Percentiles rank a stretch among this genome's conserved stretches.
Evolutionary conservation across 129 eudicot species (phyloP).

Genomic region (Arctium lappa): DNA sequence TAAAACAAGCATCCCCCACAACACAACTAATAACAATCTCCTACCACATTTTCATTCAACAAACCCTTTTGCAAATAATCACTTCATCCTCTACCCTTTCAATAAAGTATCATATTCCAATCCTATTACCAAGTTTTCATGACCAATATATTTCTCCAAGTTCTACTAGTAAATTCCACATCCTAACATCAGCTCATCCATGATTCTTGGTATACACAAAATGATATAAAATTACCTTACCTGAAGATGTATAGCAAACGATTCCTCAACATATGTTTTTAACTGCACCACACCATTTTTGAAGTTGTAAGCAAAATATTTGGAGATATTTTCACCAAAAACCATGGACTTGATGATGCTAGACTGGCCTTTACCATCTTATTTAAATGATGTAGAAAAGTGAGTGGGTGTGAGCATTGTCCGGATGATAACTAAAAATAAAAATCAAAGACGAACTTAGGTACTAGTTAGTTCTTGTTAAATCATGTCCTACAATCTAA

Average conservation of each 20-base stretch:
- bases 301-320: neutral
- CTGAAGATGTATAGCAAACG: slow-evolving; percentile 16
- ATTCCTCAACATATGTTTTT: neutral
- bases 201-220: slow-evolving; percentile 23
- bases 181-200: slow-evolving; percentile 28
- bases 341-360: slow-evolving; percentile 31
- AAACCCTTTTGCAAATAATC: slow-evolving; percentile 4
- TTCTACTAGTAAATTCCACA: neutral
- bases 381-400: neutral
- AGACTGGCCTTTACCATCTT: slow-evolving; percentile 2
- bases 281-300: neutral
- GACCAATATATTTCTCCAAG: neutral
- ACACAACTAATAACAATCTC: slow-evolving; percentile 31
- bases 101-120: neutral
- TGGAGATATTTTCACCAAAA: slow-evolving; percentile 16
- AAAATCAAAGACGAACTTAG: slow-evolving; percentile 3
- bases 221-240: slow-evolving; percentile 1
- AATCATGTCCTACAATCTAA: slow-evolving; percentile 18
- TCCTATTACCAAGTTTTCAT: slow-evolving; percentile 4
- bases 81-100: neutral
- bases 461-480: neutral
- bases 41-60: neutral
- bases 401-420: slow-evolving; percentile 2
- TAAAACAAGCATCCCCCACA: slow-evolving; percentile 26
- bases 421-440: neutral